These are phyloP conservation scores for Scheffersomyces stambukii DNA, from an alignment of 1,139 yeast species.

Conservation along the genomic window DNA sequence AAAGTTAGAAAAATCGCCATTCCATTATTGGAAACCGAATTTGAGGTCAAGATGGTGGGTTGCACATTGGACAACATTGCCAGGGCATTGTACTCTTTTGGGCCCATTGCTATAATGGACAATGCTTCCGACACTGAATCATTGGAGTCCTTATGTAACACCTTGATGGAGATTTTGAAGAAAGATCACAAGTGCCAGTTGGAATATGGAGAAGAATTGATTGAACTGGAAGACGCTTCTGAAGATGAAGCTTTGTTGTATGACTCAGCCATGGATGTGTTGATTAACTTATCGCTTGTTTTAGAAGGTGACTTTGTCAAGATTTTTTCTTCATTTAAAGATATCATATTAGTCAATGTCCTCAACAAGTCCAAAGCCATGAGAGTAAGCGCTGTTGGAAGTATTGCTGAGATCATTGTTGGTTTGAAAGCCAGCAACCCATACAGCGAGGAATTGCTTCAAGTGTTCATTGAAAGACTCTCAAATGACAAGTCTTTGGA, in stretches of 20 bases:
- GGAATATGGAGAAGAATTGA: constrained; percentile 47
- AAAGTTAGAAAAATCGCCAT: constrained; percentile 66
- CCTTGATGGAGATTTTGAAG: constrained; percentile 66
- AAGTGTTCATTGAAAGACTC: constrained; percentile 64
- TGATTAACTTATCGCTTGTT: constrained; percentile 70
- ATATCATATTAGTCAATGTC: constrained; percentile 56
- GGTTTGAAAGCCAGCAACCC: constrained; percentile 71
- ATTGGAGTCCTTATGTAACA: constrained; percentile 66
- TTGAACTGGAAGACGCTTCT: constrained; percentile 65
- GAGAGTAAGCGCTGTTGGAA: constrained; percentile 84
- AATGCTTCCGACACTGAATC: constrained; percentile 51
- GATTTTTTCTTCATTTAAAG: constrained; percentile 71
- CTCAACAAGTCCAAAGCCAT: constrained; percentile 64
- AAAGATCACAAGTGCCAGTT: constrained; percentile 83
- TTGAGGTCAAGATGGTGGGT: constrained; percentile 76
- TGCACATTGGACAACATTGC: constrained; percentile 72
- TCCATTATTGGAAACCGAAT: constrained; percentile 67
- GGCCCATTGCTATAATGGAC: constrained; percentile 68
- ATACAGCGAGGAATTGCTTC: constrained; percentile 64
- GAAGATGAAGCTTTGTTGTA: constrained; percentile 85
- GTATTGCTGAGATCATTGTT: constrained; percentile 81
- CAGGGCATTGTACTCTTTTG: constrained; percentile 67
- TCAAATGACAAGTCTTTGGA: constrained; percentile 77
- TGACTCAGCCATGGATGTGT: constrained; percentile 82
- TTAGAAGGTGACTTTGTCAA: constrained; percentile 72